Percentiles rank a stretch among this genome's conserved stretches.
These are phyloP conservation scores for Diaporthe caulivora DNA, from an alignment of 2,329 filamentous ascomycete genomes.

Conservation along the genomic window DNA sequence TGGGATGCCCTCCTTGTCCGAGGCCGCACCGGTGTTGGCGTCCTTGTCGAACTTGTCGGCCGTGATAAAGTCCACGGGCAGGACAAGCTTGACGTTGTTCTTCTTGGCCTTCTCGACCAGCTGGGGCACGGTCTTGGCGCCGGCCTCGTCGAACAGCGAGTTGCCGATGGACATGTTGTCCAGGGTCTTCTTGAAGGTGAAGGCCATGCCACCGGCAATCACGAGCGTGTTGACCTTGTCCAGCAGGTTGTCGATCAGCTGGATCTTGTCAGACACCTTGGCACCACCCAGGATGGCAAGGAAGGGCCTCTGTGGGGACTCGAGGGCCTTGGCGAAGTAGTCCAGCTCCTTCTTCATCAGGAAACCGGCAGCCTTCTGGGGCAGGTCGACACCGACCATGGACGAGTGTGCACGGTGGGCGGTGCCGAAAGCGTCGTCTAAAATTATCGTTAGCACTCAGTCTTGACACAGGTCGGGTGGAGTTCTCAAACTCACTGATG, in stretches of 20 bases:
- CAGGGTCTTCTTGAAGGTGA: constrained; percentile 99
- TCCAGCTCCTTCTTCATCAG: constrained; percentile 99
- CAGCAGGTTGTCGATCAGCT: constrained; percentile 98
- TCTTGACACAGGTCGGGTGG: not conserved
- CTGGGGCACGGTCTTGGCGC: constrained; percentile 88
- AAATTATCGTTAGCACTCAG: constrained; percentile 42
- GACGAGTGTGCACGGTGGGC: constrained; percentile 98
- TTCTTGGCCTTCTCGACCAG: constrained; percentile 96
- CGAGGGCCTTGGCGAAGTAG: constrained; percentile 97
- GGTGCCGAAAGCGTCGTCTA: constrained; percentile 98
- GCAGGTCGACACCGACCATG: constrained; percentile 97
- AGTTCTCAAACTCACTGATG: constrained; percentile 79
- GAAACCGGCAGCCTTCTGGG: constrained; percentile 97
- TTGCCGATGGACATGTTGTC: constrained; percentile 89
- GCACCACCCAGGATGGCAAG: constrained; percentile 97
- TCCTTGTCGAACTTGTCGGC: constrained; percentile 94
- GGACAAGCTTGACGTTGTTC: constrained; percentile 94
- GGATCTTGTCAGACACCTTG: constrained; percentile 99
- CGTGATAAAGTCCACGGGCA: constrained; percentile 95
- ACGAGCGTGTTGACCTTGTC: constrained; percentile 98
- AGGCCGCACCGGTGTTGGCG: constrained; percentile 83
- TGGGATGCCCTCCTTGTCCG: constrained; percentile 89
- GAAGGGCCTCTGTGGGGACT: constrained; percentile 94
- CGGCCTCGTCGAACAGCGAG: constrained; percentile 93
- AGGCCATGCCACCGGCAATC: constrained; percentile 98